These are phyloP conservation scores for Penicilliopsis zonata DNA, from an alignment of 495 filamentous ascomycete genomes.

Conservation along the genomic window DNA sequence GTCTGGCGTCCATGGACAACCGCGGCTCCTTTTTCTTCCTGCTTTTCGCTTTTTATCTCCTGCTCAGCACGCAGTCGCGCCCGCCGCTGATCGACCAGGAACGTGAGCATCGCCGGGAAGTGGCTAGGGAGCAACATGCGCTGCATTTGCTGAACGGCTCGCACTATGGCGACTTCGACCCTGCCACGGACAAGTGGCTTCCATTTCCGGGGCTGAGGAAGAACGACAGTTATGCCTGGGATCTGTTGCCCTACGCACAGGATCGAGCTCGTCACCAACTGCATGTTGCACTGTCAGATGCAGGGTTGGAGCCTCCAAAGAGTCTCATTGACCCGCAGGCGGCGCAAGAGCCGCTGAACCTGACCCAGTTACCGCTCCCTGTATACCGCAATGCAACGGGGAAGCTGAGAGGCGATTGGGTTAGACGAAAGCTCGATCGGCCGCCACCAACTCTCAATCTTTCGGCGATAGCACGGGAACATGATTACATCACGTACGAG, in stretches of 20 bases:
- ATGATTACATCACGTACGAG: constrained; percentile 38
- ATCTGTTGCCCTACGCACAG: constrained; percentile 41
- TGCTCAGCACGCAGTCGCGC: constrained; percentile 32
- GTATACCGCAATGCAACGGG: constrained; percentile 78
- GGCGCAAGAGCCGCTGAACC: constrained; percentile 26
- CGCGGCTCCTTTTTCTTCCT: constrained; percentile 38
- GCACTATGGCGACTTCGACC: constrained; percentile 61
- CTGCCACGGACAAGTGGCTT: constrained; percentile 46
- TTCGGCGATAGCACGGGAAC: constrained; percentile 33
- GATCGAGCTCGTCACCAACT: constrained; percentile 40
- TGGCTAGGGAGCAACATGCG: constrained; percentile 41
- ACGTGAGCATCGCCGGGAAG: constrained; percentile 29
- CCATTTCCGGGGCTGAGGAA: constrained; percentile 67
- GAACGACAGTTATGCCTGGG: constrained; percentile 67
- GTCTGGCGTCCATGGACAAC: constrained; percentile 34
- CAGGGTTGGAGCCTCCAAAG: constrained; percentile 19
- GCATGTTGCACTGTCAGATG: constrained; percentile 27
- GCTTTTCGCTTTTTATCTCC: constrained; percentile 36
- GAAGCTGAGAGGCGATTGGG: constrained; percentile 63
- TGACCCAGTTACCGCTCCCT: constrained; percentile 30
- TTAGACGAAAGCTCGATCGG: constrained; percentile 37
- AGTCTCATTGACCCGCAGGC: constrained; percentile 26
- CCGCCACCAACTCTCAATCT: constrained; percentile 35
- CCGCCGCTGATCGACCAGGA: constrained; percentile 35
- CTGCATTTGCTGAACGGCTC: constrained; percentile 59